Base-by-base conservation (phyloP, 345 rosid species). In the Moricandia arvensis region DNA sequence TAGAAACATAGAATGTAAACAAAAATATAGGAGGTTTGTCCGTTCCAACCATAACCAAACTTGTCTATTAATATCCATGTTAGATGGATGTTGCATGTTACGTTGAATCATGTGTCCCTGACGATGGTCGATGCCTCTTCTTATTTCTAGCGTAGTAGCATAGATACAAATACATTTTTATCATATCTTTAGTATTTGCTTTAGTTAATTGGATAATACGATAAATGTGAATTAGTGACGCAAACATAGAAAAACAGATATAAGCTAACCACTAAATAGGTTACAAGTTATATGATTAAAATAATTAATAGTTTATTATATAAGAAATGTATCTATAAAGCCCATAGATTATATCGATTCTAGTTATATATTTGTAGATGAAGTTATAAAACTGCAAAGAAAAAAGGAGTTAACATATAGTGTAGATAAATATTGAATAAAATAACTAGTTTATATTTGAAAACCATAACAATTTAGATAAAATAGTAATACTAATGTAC, bases 41-140 rank as follows among this genome's bases (percentile, higher is more conserved):
- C 58, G 64, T 38, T 75, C 74, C 69, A 75, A 62, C 79, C 69
- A 18, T 69, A 75, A 75, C 69, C 69, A 75, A 62, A 75, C 74
- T 38, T 69, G 79, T 53, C 78, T 75, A 54, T 15, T 3, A 54
- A 38, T 45, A 61, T 69, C 41, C 55, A 37, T 69, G 69, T 57
- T 71, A 8, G 72, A 71, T 77, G 66, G 59, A 45, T 24, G 67
- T 77, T 77, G 66, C 37, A 57, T 16, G 80, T 63, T 67, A 51
- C 69, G 69, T 68, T 75, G 79, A 68, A 75, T 68, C 68, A 45
- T 68, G 54, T 60, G 69, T 34, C 29, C 35, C 66, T 58, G 37
- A 58, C 66, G 27, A 24, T 47, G 53, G 49, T 45, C 53, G 53
- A 49, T 29, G 33, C 65, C 7, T 54, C 65, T 29, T 55, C n/a